A percentile compares a stretch with the other conserved stretches of the same genome.
Evolutionary conservation across 2,329 filamentous ascomycete genomes (phyloP).

Genomic region (Fusarium protoensiforme): DNA sequence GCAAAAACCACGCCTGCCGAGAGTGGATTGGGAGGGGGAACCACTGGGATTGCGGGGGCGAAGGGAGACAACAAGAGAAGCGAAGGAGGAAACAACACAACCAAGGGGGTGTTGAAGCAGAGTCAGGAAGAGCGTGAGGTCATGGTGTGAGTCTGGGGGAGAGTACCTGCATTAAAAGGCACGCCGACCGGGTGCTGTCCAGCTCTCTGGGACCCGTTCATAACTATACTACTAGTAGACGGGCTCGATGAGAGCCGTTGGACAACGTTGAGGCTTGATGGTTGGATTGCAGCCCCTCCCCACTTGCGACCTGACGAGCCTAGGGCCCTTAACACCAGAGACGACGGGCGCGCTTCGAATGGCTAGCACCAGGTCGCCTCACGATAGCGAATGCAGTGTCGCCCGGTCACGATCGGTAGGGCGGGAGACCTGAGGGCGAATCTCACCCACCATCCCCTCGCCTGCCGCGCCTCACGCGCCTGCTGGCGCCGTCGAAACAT

Average conservation of each 20-base stretch:
- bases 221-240: slow-evolving; percentile 26
- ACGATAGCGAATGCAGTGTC: slow-evolving; percentile 30
- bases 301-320: slow-evolving; percentile 34
- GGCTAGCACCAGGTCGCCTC: slow-evolving; percentile 37
- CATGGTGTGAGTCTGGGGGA: slow-evolving; percentile 45
- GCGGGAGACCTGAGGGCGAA: slow-evolving; percentile 37
- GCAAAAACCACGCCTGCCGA: slow-evolving; percentile 39
- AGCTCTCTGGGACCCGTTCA: slow-evolving; percentile 27
- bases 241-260: slow-evolving; percentile 18
- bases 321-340: slow-evolving; percentile 36
- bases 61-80: slow-evolving; percentile 41
- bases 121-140: slow-evolving; percentile 41
- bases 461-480: slow-evolving; percentile 40
- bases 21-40: slow-evolving; percentile 42
- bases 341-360: slow-evolving; percentile 34
- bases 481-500: slow-evolving; percentile 23
- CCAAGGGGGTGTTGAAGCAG: slow-evolving; percentile 43
- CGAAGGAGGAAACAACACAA: slow-evolving; percentile 39
- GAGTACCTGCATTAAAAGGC: slow-evolving; percentile 46
- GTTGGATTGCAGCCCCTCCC: slow-evolving; percentile 38
- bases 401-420: slow-evolving; percentile 32
- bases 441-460: slow-evolving; percentile 35
- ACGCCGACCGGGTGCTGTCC: slow-evolving; percentile 27
- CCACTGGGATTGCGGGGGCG: slow-evolving; percentile 40
- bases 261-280: slow-evolving; percentile 29